A percentile compares a stretch with the other conserved stretches of the same genome.
phyloP scores from a whole-genome alignment of 192 early-diverging fungal genomes.

The Spinellus fusiger region DNA sequence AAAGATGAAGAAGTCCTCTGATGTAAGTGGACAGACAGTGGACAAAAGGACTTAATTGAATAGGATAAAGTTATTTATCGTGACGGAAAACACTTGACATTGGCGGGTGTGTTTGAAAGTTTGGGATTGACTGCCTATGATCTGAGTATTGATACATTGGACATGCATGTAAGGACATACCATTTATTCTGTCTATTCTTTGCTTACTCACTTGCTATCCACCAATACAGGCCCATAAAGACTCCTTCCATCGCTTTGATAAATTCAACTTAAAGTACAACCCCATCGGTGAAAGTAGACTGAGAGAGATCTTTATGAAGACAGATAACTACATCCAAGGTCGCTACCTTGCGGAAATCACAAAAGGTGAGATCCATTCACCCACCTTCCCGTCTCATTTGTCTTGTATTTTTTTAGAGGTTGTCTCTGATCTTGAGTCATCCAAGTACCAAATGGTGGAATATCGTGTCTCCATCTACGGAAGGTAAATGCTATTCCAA shows the following conservation, averaged over 20 bases:
- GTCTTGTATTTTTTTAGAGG: constrained; percentile 48
- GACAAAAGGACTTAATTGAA: neutral
- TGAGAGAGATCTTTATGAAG: constrained; percentile 95
- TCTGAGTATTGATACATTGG: constrained; percentile 88
- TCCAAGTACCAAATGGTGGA: constrained; percentile 95
- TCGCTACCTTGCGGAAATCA: constrained; percentile 85
- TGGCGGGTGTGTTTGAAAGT: constrained; percentile 82
- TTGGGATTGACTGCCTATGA: constrained; percentile 91
- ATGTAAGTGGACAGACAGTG: constrained; percentile 40
- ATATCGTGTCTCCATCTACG: constrained; percentile 93
- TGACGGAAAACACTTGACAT: constrained; percentile 75
- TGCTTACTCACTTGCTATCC: neutral
- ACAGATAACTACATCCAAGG: constrained; percentile 89
- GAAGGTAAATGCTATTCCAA: no score
- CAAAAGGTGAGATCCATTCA: constrained; percentile 52
- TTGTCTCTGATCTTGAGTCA: constrained; percentile 81
- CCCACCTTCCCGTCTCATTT: neutral
- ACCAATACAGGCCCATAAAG: constrained; percentile 63
- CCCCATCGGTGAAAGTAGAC: constrained; percentile 88
- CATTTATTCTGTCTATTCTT: neutral
- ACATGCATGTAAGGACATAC: constrained; percentile 70
- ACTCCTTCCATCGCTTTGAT: constrained; percentile 94
- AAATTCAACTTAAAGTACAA: constrained; percentile 98
- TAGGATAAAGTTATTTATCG: constrained; percentile 78
- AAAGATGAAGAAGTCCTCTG: constrained; percentile 70